Conservation (phyloP, 352 stramenopile genomes). For the Globisporangium paddicum region DNA sequence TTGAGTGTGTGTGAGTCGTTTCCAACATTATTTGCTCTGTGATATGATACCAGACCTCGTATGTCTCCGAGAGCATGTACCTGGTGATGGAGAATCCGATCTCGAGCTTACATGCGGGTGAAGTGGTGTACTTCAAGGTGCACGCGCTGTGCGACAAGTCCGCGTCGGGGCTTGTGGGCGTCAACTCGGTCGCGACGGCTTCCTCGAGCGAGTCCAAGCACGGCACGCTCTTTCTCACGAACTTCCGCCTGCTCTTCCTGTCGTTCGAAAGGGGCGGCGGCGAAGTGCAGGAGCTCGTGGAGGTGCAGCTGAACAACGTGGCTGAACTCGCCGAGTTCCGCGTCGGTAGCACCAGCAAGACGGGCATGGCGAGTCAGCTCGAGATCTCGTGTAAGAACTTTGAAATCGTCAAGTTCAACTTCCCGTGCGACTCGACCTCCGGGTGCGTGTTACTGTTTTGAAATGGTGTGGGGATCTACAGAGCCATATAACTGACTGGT, state of each 20-base stretch:
- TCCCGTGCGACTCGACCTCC: slow-evolving; percentile 54
- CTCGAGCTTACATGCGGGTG: slow-evolving; percentile 47
- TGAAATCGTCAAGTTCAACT: slow-evolving; percentile 74
- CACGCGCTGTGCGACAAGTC: slow-evolving; percentile 67
- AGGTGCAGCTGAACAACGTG: slow-evolving; percentile 70
- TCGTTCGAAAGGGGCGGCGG: slow-evolving; percentile 37
- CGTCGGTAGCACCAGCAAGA: slow-evolving; percentile 26
- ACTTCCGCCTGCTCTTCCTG: slow-evolving; percentile 64
- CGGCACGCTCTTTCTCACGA: slow-evolving; percentile 74
- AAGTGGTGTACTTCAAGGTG: slow-evolving; percentile 70
- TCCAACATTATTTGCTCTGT: slow-evolving; percentile 5
- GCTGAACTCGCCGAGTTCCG: slow-evolving; percentile 66
- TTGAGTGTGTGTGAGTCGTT: slow-evolving; percentile 5
- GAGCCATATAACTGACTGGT: background rate
- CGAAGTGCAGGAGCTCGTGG: slow-evolving; percentile 40
- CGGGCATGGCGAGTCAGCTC: slow-evolving; percentile 52
- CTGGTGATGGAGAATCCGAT: slow-evolving; percentile 65
- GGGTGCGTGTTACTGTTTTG: slow-evolving; percentile 21
- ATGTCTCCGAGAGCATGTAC: slow-evolving; percentile 79
- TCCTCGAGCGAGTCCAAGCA: slow-evolving; percentile 23
- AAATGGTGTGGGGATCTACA: background rate
- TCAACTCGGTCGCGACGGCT: slow-evolving; percentile 9
- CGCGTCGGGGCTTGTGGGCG: slow-evolving; percentile 30
- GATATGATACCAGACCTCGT: slow-evolving; percentile 41
- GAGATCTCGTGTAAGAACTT: slow-evolving; percentile 88